phyloP scores from a whole-genome alignment of 768 basidiomycete species.

The Boletellus ananas region DNA sequence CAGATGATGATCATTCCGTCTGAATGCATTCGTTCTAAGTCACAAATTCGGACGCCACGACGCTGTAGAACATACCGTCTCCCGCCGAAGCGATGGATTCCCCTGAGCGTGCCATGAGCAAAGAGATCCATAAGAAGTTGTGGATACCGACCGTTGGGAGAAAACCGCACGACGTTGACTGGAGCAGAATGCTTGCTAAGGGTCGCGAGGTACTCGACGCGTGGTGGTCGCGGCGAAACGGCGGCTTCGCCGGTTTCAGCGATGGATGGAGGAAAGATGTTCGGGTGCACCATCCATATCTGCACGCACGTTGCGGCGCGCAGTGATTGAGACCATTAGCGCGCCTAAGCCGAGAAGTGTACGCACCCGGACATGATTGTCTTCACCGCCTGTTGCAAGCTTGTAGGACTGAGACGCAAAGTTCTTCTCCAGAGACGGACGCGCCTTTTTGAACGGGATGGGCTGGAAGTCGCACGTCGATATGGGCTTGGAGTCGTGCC shows the following conservation, averaged over 20 bases:
- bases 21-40: slow-evolving; percentile 27
- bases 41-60: slow-evolving; percentile 1
- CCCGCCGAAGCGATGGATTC: slow-evolving; percentile 95
- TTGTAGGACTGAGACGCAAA: slow-evolving; percentile 77
- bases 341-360: slow-evolving; percentile 8
- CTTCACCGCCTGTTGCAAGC: slow-evolving; percentile 93
- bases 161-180: slow-evolving; percentile 95
- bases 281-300: slow-evolving; percentile 95
- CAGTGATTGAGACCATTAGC: slow-evolving; percentile 6
- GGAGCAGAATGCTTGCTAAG: slow-evolving; percentile 89
- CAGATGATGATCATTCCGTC: slow-evolving; percentile 98
- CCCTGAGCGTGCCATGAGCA: slow-evolving; percentile 42
- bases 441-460: slow-evolving; percentile 73
- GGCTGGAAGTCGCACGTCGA: slow-evolving; percentile 97
- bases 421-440: slow-evolving; percentile 52
- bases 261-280: slow-evolving; percentile 68
- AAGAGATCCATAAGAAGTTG: background rate
- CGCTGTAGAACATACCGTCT: slow-evolving; percentile 62
- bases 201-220: slow-evolving; percentile 94
- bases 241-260: slow-evolving; percentile 34
- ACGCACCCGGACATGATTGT: slow-evolving; percentile 94
- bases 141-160: slow-evolving; percentile 73
- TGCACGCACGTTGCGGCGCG: slow-evolving; percentile 28
- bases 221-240: slow-evolving; percentile 57
- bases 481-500: slow-evolving; percentile 95